Percentiles rank a stretch among this genome's conserved stretches.
Evolutionary conservation across 257 asterid genomes (phyloP).

Genomic region (Plantago major): DNA sequence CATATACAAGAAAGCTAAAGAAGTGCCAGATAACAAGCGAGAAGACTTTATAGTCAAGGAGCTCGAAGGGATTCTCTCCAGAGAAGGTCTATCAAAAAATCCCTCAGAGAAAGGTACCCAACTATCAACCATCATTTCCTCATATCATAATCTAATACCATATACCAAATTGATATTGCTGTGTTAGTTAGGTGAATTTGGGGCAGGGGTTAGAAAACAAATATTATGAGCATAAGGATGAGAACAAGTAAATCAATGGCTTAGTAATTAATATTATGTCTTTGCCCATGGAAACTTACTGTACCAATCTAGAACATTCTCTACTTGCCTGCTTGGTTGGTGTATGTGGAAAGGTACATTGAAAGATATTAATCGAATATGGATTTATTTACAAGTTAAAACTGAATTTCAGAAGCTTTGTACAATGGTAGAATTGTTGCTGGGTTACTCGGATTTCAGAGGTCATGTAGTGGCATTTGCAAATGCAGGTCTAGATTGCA

Average conservation of each 20-base stretch:
- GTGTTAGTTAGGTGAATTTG: background rate
- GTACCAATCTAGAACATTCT: too few species aligned
- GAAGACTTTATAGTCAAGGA: constrained; percentile 74
- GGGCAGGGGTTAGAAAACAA: too few species aligned
- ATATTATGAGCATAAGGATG: too few species aligned
- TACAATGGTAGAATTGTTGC: background rate
- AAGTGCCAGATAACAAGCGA: constrained; percentile 64
- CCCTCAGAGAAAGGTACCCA: constrained; percentile 87
- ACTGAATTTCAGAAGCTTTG: background rate
- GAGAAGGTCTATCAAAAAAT: constrained; percentile 78
- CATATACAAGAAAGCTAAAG: constrained; percentile 84
- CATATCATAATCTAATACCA: background rate
- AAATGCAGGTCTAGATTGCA: background rate
- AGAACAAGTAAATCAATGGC: too few species aligned
- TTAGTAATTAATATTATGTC: too few species aligned
- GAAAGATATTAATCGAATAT: background rate
- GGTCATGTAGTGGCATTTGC: background rate
- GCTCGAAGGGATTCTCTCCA: constrained; percentile 70
- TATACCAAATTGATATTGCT: background rate
- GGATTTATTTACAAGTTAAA: too few species aligned
- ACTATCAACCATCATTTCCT: too few species aligned
- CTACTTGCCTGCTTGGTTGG: too few species aligned
- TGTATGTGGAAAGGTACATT: background rate
- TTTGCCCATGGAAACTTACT: too few species aligned
- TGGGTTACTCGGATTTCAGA: background rate